These are phyloP conservation scores for Entomophthora muscae DNA, from an alignment of 371 early-diverging fungal species.

Conservation along the genomic window DNA sequence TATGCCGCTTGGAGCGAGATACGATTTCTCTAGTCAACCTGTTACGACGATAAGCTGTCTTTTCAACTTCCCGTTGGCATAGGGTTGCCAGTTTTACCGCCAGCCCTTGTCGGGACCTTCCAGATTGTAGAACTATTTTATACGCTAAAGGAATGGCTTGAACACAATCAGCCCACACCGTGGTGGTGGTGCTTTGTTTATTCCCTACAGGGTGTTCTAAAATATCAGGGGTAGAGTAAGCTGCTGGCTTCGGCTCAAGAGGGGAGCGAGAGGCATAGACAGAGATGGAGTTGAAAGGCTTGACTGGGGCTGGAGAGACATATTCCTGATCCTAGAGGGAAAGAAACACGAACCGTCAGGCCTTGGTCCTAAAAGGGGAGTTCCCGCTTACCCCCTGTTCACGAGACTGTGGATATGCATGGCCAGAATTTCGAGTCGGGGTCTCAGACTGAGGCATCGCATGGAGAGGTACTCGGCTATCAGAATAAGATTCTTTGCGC, in stretches of 20 bases:
- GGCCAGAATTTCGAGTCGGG: neutral
- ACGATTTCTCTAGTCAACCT: constrained; percentile 15
- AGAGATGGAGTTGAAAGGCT: neutral
- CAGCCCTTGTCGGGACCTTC: neutral
- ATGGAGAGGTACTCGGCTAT: neutral
- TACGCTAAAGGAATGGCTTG: constrained; percentile 6
- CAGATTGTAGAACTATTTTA: neutral
- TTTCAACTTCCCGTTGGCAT: constrained; percentile 32
- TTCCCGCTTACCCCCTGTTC: neutral
- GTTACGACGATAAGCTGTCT: constrained; percentile 18
- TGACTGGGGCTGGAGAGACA: neutral
- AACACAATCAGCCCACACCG: constrained; percentile 1
- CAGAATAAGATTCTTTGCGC: neutral
- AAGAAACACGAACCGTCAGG: neutral
- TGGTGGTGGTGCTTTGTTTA: neutral
- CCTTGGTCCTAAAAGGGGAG: neutral
- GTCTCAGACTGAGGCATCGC: neutral
- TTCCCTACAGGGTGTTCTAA: neutral
- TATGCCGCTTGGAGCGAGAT: constrained; percentile 14
- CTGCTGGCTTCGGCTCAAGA: neutral
- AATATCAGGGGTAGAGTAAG: neutral
- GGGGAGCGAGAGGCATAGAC: neutral
- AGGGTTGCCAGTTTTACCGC: constrained; percentile 27
- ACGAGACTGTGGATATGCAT: neutral
- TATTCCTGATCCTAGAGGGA: neutral